Percentiles rank a stretch among this genome's conserved stretches.
These are phyloP conservation scores for Podospora sp. DNA, from an alignment of 495 filamentous ascomycete species.

Conservation along the genomic window DNA sequence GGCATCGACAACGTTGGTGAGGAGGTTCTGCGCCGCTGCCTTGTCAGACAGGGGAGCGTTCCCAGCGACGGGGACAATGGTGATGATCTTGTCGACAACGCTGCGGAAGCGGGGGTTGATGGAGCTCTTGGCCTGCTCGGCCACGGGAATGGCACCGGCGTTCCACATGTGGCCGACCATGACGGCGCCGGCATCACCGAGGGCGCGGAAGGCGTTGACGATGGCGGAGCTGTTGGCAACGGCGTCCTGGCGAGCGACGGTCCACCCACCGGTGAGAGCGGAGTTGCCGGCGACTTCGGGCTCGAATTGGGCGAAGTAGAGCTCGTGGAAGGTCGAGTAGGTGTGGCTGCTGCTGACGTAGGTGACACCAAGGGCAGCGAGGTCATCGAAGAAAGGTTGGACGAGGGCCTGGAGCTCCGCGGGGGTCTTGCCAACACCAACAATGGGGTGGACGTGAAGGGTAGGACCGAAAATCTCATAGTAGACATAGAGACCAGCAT, in stretches of 20 bases:
- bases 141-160: conserved; percentile 44
- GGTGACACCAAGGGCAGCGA: conserved; percentile 40
- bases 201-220: conserved; percentile 44
- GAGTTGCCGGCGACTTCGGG: conserved; percentile 46
- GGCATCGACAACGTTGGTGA: conserved; percentile 49
- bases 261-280: conserved; percentile 51
- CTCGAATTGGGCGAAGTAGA: conserved; percentile 54
- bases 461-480: conserved; percentile 41
- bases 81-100: conserved; percentile 54
- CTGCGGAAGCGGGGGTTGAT: conserved; percentile 47
- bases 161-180: conserved; percentile 56
- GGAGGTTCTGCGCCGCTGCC: conserved; percentile 38
- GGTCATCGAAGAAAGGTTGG: conserved; percentile 48
- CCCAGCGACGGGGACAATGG: conserved; percentile 36
- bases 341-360: conserved; percentile 39
- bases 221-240: conserved; percentile 44
- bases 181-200: conserved; percentile 37
- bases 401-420: conserved; percentile 45
- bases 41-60: conserved; percentile 42
- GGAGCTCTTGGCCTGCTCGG: conserved; percentile 38
- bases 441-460: conserved; percentile 47
- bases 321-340: conserved; percentile 47
- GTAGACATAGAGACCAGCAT: conserved; percentile 51
- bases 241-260: conserved; percentile 47
- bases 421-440: conserved; percentile 47